These are phyloP conservation scores for Candida neerlandica DNA, from an alignment of 1,139 yeast genomes.

Conservation along the genomic window DNA sequence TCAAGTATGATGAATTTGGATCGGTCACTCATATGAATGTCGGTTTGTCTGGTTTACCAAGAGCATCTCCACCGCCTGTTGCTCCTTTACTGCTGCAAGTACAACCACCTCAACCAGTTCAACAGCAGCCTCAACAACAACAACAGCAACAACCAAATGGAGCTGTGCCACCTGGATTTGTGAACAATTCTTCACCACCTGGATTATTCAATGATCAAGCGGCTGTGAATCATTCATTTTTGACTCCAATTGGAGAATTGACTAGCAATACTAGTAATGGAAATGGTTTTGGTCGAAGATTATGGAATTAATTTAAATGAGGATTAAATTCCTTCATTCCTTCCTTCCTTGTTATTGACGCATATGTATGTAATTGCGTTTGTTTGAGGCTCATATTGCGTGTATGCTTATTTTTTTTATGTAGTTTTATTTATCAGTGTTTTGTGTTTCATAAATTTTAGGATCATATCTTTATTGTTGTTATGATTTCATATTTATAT, in stretches of 20 bases:
- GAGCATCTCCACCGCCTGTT: slow-evolving; percentile 12
- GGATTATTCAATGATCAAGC: slow-evolving; percentile 14
- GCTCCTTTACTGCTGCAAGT: slow-evolving; percentile 2
- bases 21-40: slow-evolving; percentile 48
- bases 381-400: not conserved
- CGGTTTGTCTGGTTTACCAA: slow-evolving; percentile 13
- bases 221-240: slow-evolving; percentile 10
- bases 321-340: no score
- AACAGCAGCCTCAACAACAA: slow-evolving; percentile 7
- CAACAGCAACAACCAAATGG: not conserved
- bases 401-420: not conserved
- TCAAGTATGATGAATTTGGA: slow-evolving; percentile 51
- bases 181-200: slow-evolving; percentile 13
- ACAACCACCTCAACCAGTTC: slow-evolving; percentile 4
- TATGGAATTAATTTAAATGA: slow-evolving; percentile 21
- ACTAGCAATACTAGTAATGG: slow-evolving; percentile 5
- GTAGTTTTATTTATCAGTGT: not conserved
- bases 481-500: not conserved
- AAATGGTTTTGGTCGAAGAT: slow-evolving; percentile 18
- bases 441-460: not conserved
- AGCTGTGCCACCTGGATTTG: slow-evolving; percentile 11
- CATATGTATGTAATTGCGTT: not conserved
- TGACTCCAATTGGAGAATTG: slow-evolving; percentile 17
- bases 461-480: not conserved
- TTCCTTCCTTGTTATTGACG: not conserved